phyloP scores from a whole-genome alignment of 2,329 filamentous ascomycete genomes.

The Verticillium nubilum region DNA sequence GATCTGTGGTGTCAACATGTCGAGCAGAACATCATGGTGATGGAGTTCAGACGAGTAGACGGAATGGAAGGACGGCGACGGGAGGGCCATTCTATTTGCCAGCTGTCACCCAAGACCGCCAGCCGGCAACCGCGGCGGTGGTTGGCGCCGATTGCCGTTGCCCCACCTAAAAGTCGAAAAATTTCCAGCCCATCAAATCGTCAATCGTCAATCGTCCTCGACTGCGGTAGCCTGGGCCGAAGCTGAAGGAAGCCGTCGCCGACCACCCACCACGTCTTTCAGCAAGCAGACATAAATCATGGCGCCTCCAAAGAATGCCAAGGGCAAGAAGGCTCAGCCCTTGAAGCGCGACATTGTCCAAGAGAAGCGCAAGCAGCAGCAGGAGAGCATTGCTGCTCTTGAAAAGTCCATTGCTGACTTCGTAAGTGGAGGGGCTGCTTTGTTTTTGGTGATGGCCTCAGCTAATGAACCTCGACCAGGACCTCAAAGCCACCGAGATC shows the following conservation, averaged over 20 bases:
- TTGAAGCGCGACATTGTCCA: constrained; percentile 23
- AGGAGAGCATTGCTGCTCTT: constrained; percentile 32
- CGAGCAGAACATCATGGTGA: too few species aligned
- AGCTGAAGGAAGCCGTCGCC: constrained; percentile 4
- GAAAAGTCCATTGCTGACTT: constrained; percentile 33
- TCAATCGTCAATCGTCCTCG: constrained; percentile 4
- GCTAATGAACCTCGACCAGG: constrained; percentile 32
- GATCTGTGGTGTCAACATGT: too few species aligned
- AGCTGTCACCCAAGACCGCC: neutral
- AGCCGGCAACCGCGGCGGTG: neutral
- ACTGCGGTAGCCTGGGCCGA: constrained; percentile 8
- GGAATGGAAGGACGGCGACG: too few species aligned
- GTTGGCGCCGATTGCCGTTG: neutral
- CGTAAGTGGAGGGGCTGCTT: constrained; percentile 22
- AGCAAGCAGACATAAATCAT: constrained; percentile 2
- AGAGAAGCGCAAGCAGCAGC: constrained; percentile 29
- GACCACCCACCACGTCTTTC: neutral
- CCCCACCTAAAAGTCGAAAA: neutral
- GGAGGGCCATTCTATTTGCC: too few species aligned
- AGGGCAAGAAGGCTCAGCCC: constrained; percentile 21
- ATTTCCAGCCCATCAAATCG: neutral
- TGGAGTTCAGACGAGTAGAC: too few species aligned
- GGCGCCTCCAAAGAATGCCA: constrained; percentile 17
- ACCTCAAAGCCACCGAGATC: constrained; percentile 51
- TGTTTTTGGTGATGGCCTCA: neutral